Percentiles rank a stretch among this genome's conserved stretches.
Evolutionary conservation across 2,329 filamentous ascomycete species (phyloP).

Genomic region (Ophiostoma perfectum): DNA sequence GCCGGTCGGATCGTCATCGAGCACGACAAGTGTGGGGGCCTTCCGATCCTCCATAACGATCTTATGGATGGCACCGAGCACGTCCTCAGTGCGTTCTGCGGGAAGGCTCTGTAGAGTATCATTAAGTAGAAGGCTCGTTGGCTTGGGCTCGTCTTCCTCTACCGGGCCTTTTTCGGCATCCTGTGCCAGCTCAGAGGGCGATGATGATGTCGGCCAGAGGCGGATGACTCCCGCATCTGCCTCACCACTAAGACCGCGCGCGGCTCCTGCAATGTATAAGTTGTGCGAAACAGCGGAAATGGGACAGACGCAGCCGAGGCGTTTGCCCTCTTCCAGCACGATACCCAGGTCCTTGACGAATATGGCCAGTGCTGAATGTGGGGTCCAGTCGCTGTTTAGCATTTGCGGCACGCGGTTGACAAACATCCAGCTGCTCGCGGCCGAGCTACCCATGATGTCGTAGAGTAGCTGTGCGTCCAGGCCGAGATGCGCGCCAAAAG

Average conservation of each 20-base stretch:
- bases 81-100: background rate
- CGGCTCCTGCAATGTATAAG: conserved; percentile 33
- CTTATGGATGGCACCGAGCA: conserved; percentile 1
- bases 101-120: background rate
- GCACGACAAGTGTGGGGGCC: conserved; percentile 26
- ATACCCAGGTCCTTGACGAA: conserved; percentile 36
- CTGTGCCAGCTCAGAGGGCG: background rate
- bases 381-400: conserved; percentile 32
- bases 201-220: conserved; percentile 30
- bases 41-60: conserved; percentile 19
- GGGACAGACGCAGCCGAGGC: conserved; percentile 30
- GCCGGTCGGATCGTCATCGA: no score
- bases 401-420: conserved; percentile 36
- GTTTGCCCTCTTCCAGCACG: conserved; percentile 33
- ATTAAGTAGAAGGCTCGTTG: background rate
- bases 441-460: conserved; percentile 41
- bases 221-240: conserved; percentile 35
- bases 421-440: conserved; percentile 37
- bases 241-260: conserved; percentile 33
- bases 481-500: conserved; percentile 48
- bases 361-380: conserved; percentile 35
- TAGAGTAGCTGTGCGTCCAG: conserved; percentile 46
- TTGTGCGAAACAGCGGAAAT: conserved; percentile 33
- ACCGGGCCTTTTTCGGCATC: no score
- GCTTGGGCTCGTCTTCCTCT: no score